These are phyloP conservation scores for Hemisphaericaspora xylofermentans DNA, from an alignment of 1,139 yeast genomes.

Conservation along the genomic window DNA sequence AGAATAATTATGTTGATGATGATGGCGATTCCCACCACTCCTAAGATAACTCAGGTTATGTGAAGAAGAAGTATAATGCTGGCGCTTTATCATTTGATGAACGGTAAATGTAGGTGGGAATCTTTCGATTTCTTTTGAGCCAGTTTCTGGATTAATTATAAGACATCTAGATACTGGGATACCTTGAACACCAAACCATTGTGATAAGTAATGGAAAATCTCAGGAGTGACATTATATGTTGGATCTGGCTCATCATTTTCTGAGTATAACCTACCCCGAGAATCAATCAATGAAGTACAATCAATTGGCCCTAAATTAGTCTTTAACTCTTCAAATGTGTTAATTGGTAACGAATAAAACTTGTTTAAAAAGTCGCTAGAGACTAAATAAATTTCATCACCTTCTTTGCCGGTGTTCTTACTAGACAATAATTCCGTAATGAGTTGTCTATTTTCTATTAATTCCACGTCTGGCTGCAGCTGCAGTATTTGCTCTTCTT, in stretches of 20 bases:
- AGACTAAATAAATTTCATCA: constrained; percentile 39
- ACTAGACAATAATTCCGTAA: constrained; percentile 21
- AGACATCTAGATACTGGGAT: constrained; percentile 49
- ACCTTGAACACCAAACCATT: constrained; percentile 56
- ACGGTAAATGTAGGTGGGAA: constrained; percentile 51
- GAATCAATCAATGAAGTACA: constrained; percentile 30
- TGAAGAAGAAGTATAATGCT: constrained; percentile 7
- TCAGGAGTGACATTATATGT: constrained; percentile 36
- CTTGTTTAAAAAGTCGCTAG: constrained; percentile 27
- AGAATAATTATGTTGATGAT: constrained; percentile 5
- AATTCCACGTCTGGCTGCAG: constrained; percentile 11
- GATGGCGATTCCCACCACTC: constrained; percentile 12
- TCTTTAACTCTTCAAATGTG: constrained; percentile 26
- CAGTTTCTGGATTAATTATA: constrained; percentile 36
- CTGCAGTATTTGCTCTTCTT: neutral
- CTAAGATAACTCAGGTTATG: constrained; percentile 14
- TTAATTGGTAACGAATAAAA: constrained; percentile 27
- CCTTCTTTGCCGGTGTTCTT: constrained; percentile 29
- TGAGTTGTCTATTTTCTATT: constrained; percentile 21
- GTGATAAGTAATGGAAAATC: constrained; percentile 41
- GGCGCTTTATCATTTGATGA: constrained; percentile 45
- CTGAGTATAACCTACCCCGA: constrained; percentile 32
- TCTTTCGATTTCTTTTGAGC: constrained; percentile 48
- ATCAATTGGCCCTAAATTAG: constrained; percentile 34
- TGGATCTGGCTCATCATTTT: constrained; percentile 28